Evolutionary conservation across 2,329 filamentous ascomycete species (phyloP).

Genomic region (Huntiella abstrusa): DNA sequence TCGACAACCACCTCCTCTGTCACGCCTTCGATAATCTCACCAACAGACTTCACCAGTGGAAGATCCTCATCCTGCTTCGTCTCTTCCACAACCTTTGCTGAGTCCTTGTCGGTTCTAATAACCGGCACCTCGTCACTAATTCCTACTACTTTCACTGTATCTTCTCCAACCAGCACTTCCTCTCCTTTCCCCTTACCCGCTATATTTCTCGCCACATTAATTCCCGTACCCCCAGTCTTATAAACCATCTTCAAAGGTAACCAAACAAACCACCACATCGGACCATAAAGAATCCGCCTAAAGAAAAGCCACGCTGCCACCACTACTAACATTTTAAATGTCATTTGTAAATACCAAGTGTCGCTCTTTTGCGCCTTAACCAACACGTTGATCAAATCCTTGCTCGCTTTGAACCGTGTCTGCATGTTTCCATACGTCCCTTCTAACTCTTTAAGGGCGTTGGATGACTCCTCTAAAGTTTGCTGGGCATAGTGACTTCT

Average conservation of each 20-base stretch:
- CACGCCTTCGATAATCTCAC: conserved; percentile 29
- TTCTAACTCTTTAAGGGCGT: conserved; percentile 60
- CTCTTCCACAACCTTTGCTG: too few species aligned
- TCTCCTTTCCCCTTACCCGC: too few species aligned
- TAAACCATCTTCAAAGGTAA: conserved; percentile 52
- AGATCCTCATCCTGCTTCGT: too few species aligned
- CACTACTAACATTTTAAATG: conserved; percentile 60
- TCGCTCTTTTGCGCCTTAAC: conserved; percentile 84
- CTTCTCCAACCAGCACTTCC: too few species aligned
- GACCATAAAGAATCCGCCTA: conserved; percentile 69
- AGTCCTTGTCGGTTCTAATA: too few species aligned
- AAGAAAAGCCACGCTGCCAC: conserved; percentile 79
- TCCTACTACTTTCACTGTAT: too few species aligned
- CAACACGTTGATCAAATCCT: conserved; percentile 57
- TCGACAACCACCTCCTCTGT: not conserved
- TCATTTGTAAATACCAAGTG: conserved; percentile 90
- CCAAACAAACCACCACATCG: conserved; percentile 76
- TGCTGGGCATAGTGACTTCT: conserved; percentile 80
- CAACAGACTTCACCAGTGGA: conserved; percentile 19
- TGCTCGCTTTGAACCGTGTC: conserved; percentile 53
- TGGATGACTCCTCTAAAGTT: conserved; percentile 67
- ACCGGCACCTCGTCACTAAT: too few species aligned
- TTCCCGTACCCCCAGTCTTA: too few species aligned
- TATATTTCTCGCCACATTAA: too few species aligned
- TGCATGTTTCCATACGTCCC: conserved; percentile 70